Base-by-base conservation (phyloP, 805 yeast species). In the Teunomyces cretensis region DNA sequence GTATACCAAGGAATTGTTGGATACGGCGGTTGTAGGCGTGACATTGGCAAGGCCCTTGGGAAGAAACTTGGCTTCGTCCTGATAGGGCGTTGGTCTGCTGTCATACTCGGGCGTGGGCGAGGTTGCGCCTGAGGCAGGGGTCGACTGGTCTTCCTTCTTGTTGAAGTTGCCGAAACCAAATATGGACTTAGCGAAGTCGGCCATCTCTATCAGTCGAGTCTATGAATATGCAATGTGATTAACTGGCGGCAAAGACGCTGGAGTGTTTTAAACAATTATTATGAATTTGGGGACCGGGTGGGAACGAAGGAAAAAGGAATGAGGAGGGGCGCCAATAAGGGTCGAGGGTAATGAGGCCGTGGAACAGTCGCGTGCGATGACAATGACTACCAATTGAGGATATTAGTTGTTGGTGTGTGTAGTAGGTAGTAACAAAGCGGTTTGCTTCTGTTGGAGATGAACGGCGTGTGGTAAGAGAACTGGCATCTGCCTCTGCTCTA, bases 1-100 rank as follows among this genome's bases (percentile, higher is more conserved):
- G 62, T 83, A 78, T 1, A 80, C 91, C 62, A 81, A 75, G 2
- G 84, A 76, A 46, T 75, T 76, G 48, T 79, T 78, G 39, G 82
- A 74, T 8, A 85, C 64, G 0, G 90, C 90, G 2, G 87, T 84
- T 2, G 92, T 84, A 14, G 91, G 87, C 4, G 81, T 71, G 1
- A 64, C 67, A 30, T 51, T 49, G 33, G 67, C 62, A 43, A 72
- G 60, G 15, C 70, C 64, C 45, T 68, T 70, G 31, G 75, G 75
- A 41, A 63, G 53, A 39, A 66, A 64, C 50, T 60, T 61, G 37
- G 50, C 55, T 2, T 45, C 28, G 32, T 33, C 41, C 28, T 39
- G 40, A 31, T 27, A 38, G n/a, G 35, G 40, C 31, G 24, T 14
- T n/a, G 35, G 16, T 12, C 36, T 26, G 22, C 19, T 31, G 13